Conservation (phyloP, 2,329 filamentous ascomycete genomes). For the Seiridium unicorne region DNA sequence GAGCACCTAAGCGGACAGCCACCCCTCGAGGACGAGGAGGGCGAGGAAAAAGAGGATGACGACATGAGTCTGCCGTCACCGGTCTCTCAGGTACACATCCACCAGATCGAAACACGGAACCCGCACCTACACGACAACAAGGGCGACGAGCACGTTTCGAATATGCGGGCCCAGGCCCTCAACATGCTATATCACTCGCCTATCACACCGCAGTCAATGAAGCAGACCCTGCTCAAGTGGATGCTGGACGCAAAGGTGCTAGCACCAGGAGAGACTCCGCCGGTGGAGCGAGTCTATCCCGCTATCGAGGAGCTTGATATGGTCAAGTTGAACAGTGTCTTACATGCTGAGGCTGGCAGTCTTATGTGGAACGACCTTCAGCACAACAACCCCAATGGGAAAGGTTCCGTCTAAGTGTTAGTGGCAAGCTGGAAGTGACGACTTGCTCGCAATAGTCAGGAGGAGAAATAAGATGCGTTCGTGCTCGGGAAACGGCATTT, state of each 20-base stretch:
- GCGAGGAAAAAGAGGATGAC: not conserved
- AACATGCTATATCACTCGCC: constrained; percentile 25
- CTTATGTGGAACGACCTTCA: no score
- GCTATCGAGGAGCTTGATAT: not conserved
- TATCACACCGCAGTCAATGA: constrained; percentile 6
- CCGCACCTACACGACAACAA: constrained; percentile 30
- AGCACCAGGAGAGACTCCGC: not conserved
- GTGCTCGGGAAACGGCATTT: no score
- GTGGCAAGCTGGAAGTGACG: no score
- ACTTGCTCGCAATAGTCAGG: no score
- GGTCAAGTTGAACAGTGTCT: no score
- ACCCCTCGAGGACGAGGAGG: no score
- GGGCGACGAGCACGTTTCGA: constrained; percentile 23
- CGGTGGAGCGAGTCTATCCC: constrained; percentile 9
- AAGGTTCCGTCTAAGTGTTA: no score
- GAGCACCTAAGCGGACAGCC: constrained; percentile 14
- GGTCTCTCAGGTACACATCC: constrained; percentile 15
- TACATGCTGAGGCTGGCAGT: no score
- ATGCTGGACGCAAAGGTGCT: not conserved
- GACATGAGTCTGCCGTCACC: not conserved
- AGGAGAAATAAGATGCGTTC: no score
- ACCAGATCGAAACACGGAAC: constrained; percentile 29
- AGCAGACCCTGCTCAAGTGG: not conserved
- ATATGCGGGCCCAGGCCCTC: constrained; percentile 28
- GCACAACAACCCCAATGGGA: no score